A percentile compares a stretch with the other conserved stretches of the same genome.
Conservation (phyloP, 768 basidiomycete genomes). For the Lactarius quietus region DNA sequence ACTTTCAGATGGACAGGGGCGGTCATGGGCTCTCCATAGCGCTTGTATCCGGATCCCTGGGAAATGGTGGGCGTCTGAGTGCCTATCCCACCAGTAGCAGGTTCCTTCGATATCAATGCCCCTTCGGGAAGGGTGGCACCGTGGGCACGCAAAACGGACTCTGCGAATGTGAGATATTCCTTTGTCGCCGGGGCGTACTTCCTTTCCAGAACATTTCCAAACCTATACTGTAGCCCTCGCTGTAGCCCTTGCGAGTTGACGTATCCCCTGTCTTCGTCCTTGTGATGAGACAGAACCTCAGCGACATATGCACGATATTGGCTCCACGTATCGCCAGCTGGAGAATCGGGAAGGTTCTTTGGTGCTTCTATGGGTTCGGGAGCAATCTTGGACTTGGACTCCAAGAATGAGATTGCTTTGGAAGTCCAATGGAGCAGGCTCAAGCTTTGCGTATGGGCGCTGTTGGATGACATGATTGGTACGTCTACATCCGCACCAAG, state of each 20-base stretch:
- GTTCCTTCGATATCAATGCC: neutral
- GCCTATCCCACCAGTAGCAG: neutral
- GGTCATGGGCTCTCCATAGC: slow-evolving; percentile 24
- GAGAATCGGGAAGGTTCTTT: slow-evolving; percentile 2
- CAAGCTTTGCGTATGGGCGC: neutral
- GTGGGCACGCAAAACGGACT: slow-evolving; percentile 5
- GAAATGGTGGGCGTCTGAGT: neutral
- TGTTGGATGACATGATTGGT: neutral
- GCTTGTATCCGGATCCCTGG: slow-evolving; percentile 30
- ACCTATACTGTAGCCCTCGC: too few species aligned
- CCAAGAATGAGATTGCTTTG: slow-evolving; percentile 1
- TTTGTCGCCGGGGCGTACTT: neutral
- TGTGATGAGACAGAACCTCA: neutral
- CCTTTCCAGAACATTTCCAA: neutral
- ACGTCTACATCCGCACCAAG: slow-evolving; percentile 31
- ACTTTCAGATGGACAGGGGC: slow-evolving; percentile 37
- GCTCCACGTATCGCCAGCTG: slow-evolving; percentile 2
- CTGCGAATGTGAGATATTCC: slow-evolving; percentile 1
- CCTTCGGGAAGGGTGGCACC: neutral
- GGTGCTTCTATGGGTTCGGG: neutral
- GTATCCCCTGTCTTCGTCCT: neutral
- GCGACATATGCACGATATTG: slow-evolving; percentile 10
- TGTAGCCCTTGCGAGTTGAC: too few species aligned
- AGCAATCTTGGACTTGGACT: neutral
- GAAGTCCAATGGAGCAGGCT: slow-evolving; percentile 29